A percentile compares a stretch with the other conserved stretches of the same genome.
Conservation (phyloP, 441 rosid species). For the Mallotus japonicus region DNA sequence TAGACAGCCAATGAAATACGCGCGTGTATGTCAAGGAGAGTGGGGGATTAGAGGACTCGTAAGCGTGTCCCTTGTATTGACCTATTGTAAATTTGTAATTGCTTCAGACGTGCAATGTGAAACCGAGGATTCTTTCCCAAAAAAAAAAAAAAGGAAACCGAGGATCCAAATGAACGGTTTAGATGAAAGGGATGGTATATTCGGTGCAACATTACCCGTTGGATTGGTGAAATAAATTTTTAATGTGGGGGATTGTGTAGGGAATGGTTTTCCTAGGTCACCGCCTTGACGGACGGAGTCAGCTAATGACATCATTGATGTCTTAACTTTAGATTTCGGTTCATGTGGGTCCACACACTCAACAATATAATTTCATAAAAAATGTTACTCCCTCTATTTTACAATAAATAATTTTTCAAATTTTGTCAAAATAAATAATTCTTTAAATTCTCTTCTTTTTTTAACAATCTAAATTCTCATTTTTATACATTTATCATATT, state of each 20-base stretch:
- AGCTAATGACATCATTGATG: background rate
- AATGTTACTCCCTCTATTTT: too few relatives aligned
- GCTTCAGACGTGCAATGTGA: background rate
- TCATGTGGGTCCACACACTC: too few relatives aligned
- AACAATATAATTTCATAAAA: too few relatives aligned
- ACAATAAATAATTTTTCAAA: too few relatives aligned
- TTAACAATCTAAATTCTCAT: too few relatives aligned
- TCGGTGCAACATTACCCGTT: slow-evolving; percentile 31
- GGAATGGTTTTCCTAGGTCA: slow-evolving; percentile 16
- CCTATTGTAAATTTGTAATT: background rate
- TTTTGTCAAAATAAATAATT: too few relatives aligned
- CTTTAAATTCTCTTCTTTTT: too few relatives aligned
- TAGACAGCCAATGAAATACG: background rate
- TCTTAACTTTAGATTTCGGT: too few relatives aligned
- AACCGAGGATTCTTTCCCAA: too few relatives aligned
- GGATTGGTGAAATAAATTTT: background rate
- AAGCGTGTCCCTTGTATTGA: slow-evolving; percentile 19
- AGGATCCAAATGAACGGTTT: slow-evolving; percentile 8
- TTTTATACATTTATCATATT: too few relatives aligned
- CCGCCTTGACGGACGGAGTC: slow-evolving; percentile 37
- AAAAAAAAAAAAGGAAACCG: too few relatives aligned
- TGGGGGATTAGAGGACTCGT: background rate
- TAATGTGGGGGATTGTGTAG: background rate
- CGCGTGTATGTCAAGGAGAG: slow-evolving; percentile 11
- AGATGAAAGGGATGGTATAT: slow-evolving; percentile 1